Base-by-base conservation (phyloP, 225 moss, liverwort and hornwort species). In the Marchantia polymorpha region DNA sequence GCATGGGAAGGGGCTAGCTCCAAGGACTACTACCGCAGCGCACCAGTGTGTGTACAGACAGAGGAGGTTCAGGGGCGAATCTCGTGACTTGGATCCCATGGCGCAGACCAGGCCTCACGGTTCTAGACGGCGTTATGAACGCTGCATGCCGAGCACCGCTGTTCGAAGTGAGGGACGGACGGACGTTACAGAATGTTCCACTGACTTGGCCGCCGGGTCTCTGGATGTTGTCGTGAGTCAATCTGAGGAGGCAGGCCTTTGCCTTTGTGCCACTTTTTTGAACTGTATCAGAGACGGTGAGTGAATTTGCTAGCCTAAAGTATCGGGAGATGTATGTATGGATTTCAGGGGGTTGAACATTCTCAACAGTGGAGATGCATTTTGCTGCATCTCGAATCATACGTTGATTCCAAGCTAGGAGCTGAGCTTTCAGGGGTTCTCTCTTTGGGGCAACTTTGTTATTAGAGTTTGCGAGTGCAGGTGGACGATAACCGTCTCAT, bases 51-150 rank as follows among this genome's bases (percentile, higher is more conserved):
- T 39, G 39, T 39, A 39, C 39, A 5, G 39, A 5, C 58, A 58
- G 58, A 12, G 58, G 20, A 16, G 58, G 58, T 17, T 58, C 17
- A 20, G 17, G 58, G 64, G 25, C 0, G 64, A 64, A 23, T 64
- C 64, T 64, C 64, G 22, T 8, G 64, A 64, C 20, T 23, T 7
- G 10, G 25, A 22, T 20, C 9, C 22, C 7, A 25, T 22, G 22
- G n/a, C 17, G 58, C 20, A 58, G 58, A 58, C 4, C 12, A 39
- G 58, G n/a, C 10, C 26, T 7, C 11, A 64, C 25, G 10, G 64
- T 27, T 64, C 1, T 64, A 64, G 64, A 64, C 64, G 64, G 64
- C 64, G 64, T 23, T 64, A 25, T 64, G 25, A 64, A 64, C 64
- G 6, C 11, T 64, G 64, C 64, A 64, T 64, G 64, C 25, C 64